These are phyloP conservation scores for Volvox carteri DNA, from an alignment of 163 green algal species.

Conservation along the genomic window DNA sequence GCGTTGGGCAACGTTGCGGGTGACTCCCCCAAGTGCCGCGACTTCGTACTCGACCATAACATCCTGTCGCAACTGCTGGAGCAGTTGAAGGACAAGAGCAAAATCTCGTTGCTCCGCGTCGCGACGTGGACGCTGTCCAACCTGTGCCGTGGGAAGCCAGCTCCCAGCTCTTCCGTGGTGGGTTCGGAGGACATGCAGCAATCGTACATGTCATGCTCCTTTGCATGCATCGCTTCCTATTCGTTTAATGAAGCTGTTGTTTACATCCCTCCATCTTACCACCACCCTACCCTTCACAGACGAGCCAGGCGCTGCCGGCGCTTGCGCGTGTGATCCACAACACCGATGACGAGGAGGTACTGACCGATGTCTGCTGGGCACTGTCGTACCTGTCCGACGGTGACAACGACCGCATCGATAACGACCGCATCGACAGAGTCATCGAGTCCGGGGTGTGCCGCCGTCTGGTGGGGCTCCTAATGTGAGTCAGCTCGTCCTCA, in stretches of 20 bases:
- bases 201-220: no score
- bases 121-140: constrained; percentile 99
- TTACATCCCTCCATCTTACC: no score
- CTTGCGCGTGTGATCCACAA: constrained; percentile 85
- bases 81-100: constrained; percentile 91
- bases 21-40: constrained; percentile 91
- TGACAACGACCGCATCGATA: constrained; percentile 97
- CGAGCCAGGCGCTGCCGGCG: constrained; percentile 91
- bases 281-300: no score
- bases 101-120: constrained; percentile 98
- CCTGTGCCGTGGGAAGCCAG: constrained; percentile 99
- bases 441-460: constrained; percentile 95
- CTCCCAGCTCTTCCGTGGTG: constrained; percentile 88
- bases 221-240: no score
- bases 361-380: constrained; percentile 99
- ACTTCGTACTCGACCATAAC: constrained; percentile 87
- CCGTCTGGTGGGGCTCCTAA: constrained; percentile 95
- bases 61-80: constrained; percentile 90
- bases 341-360: constrained; percentile 94
- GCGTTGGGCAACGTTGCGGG: constrained; percentile 99
- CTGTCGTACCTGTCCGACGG: constrained; percentile 98
- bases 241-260: no score
- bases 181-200: no score
- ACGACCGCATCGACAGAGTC: constrained; percentile 92
- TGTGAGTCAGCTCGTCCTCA: constrained; percentile 83